Evolutionary conservation across 495 filamentous ascomycete genomes (phyloP), one percentile per base, ranked within the genome.

Genomic region (Daldinia caldariorum): DNA sequence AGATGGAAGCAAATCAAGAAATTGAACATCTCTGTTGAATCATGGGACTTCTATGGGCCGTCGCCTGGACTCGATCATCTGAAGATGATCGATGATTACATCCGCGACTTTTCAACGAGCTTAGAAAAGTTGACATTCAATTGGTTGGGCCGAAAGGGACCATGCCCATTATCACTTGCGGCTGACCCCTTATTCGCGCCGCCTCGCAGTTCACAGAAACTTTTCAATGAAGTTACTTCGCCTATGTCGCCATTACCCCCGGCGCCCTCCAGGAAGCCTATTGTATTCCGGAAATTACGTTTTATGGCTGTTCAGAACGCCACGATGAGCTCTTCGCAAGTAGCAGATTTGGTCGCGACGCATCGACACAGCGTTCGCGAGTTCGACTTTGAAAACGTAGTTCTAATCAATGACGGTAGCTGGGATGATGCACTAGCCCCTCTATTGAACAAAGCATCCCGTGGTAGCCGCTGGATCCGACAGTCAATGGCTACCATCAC

Each of bases 361-460:
- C 91, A 94, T 75, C 83, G 86, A 35, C 79, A 78, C 65, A 87
- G 88, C 4, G 83, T 94, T 45, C 78, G 82, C 31, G 90, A 92
- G 67, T 88, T 92, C 74, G 87, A 91, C 61, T 91, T 94, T 76
- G 87, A 92, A 73, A 87, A 89, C 60, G 86, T 90, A 10, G 79
- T 81, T 32, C 80, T 94, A 29, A 83, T 89, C 16, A 81, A 79
- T 57, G 79, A 76, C 32, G 91, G 89, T 20, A 88, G 80, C 56
- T 94, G 91, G 91, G 90, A 94, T 61, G 89, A 91, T 51, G 92
- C 91, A 1, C 82, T 93, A 3, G 86, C 85, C 34, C 89, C 90
- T 3, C 76, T 94, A 63, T 87, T 85, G 53, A 76, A 78, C 16
- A 74, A 53, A 57, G 63, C 67, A 13, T 54, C 70, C 1, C 64